Conservation (phyloP, 768 basidiomycete genomes). For the Agaricus subrufescens region DNA sequence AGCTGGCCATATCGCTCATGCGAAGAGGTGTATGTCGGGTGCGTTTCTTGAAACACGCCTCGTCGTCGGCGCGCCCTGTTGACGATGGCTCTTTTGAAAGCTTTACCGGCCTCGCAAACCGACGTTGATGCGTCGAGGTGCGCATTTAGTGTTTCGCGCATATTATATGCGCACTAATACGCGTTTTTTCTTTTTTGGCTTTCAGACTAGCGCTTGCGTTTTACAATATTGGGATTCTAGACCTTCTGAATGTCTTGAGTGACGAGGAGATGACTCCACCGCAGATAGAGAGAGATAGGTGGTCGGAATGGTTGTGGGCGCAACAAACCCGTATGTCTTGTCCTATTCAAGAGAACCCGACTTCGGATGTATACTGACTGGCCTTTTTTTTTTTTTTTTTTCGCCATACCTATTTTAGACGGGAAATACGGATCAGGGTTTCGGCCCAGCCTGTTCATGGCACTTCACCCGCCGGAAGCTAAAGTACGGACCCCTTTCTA, state of each 20-base stretch:
- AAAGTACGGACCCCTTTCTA: slow-evolving; percentile 12
- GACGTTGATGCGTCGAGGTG: slow-evolving; percentile 74
- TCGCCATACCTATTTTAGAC: slow-evolving; percentile 25
- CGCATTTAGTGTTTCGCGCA: not conserved
- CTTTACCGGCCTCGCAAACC: slow-evolving; percentile 64
- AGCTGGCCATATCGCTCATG: slow-evolving; percentile 59
- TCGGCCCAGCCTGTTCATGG: slow-evolving; percentile 71
- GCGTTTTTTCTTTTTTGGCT: not conserved
- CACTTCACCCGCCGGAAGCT: slow-evolving; percentile 16
- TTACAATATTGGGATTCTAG: slow-evolving; percentile 84
- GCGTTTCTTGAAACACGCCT: not conserved
- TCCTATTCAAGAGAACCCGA: too few relatives aligned
- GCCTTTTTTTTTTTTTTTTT: too few relatives aligned
- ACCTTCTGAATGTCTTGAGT: slow-evolving; percentile 58
- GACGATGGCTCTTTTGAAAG: slow-evolving; percentile 15
- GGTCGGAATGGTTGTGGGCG: slow-evolving; percentile 86
- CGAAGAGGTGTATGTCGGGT: slow-evolving; percentile 61
- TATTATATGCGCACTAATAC: not conserved
- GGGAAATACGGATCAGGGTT: slow-evolving; percentile 67
- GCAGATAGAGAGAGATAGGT: slow-evolving; percentile 50
- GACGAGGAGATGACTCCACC: slow-evolving; percentile 28
- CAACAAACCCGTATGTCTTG: slow-evolving; percentile 80
- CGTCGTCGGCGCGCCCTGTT: too few relatives aligned
- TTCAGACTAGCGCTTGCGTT: slow-evolving; percentile 78
- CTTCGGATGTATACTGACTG: not conserved